Conservation (phyloP, 2,329 filamentous ascomycete genomes). For the Cladosporium sp. region DNA sequence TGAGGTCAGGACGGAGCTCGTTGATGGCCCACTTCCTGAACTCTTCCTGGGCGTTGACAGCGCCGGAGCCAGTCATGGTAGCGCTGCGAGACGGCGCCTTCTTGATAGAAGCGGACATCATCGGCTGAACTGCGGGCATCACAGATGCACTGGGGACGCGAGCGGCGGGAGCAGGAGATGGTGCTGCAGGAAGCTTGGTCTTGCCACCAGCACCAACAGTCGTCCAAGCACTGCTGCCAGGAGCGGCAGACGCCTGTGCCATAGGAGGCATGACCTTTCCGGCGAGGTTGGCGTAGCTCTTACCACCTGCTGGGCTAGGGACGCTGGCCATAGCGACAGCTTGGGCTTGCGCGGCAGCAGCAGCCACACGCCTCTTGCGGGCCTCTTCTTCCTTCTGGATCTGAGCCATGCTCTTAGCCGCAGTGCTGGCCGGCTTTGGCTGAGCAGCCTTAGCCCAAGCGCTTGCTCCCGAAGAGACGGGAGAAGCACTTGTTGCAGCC, state of each 20-base stretch:
- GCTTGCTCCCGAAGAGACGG: conserved; percentile 52
- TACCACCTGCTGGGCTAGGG: conserved; percentile 57
- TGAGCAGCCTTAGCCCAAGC: conserved; percentile 68
- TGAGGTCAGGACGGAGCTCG: conserved; percentile 73
- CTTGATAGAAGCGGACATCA: conserved; percentile 36
- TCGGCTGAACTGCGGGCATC: conserved; percentile 33
- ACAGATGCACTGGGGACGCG: conserved; percentile 50
- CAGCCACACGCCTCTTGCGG: conserved; percentile 74
- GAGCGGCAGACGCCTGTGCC: conserved; percentile 43
- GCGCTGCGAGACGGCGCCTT: conserved; percentile 54
- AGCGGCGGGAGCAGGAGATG: conserved; percentile 46
- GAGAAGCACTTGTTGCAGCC: conserved; percentile 73
- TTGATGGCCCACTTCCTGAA: conserved; percentile 90
- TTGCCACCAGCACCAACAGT: conserved; percentile 95
- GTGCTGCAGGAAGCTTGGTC: conserved; percentile 69
- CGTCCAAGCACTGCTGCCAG: conserved; percentile 70
- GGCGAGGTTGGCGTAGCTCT: conserved; percentile 93
- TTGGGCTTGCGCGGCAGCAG: conserved; percentile 50
- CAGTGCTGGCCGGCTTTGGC: conserved; percentile 49
- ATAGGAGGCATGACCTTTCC: conserved; percentile 63
- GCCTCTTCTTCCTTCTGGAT: conserved; percentile 96
- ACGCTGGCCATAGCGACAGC: conserved; percentile 45
- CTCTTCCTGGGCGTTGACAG: conserved; percentile 75
- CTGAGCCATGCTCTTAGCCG: conserved; percentile 89
- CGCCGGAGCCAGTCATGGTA: conserved; percentile 52